Base-by-base conservation (phyloP, 805 yeast genomes). In the Zygosaccharomyces kombuchaensis region DNA sequence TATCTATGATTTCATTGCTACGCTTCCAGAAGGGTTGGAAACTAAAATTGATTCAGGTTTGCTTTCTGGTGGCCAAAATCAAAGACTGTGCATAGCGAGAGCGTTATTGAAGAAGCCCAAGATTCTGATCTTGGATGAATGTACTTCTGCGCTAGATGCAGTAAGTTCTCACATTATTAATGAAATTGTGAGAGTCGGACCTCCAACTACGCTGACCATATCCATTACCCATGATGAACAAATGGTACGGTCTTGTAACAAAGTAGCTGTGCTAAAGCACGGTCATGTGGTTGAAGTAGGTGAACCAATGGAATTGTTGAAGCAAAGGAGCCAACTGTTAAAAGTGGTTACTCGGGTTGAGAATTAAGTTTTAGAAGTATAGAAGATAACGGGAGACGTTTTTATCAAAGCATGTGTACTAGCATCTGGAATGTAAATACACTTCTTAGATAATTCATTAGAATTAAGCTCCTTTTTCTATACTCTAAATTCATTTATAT, bases 21-120 rank as follows among this genome's bases (percentile, higher is more conserved):
- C 73, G 0, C 68, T 87, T 9, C 81, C 85, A 0, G 68, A 75
- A 1, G 84, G 84, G 0, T 58, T 87, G 16, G 71, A 80, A 32
- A 77, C 96, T 0, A 57, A 65, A 10, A 67, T 91, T 19, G 84
- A 82, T 2, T 61, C 67, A 0, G 57, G 66, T 0, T 54, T 78
- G 35, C 63, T 91, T 1, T 89, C 97, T 1, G 95, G 96, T 22
- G 99, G 99, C 2, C 98, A 93, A 62, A 72, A 84, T 7, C 98
- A 93, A 61, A 68, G 97, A 45, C 61, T 93, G 1, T 82, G 93
- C 0, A 79, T 93, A 42, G 96, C 91, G 0, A 73, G 98, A 41
- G 93, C 96, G 0, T 51, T 93, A 3, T 47, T 90, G 4, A 67
- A 90, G 30, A 69, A 73, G 16, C 93, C 97, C 0, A 65, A 79